Evolutionary conservation across 768 basidiomycete species (phyloP), one percentile per base, ranked within the genome.

Genomic region (Multifurca ochricompacta): DNA sequence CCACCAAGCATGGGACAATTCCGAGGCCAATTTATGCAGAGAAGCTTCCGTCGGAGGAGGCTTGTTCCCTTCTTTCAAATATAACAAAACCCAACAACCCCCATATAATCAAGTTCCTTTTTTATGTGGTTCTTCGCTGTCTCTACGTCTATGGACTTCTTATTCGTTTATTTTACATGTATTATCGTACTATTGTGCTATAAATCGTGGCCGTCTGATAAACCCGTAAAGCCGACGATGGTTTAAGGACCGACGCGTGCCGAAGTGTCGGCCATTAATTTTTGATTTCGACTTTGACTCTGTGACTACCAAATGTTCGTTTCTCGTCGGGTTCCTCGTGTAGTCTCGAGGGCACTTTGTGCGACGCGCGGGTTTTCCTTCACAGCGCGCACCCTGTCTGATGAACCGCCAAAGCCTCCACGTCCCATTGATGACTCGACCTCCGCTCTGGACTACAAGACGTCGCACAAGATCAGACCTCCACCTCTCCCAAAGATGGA

Each of bases 371-470:
- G 61, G 1, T 62, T 73, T 45, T 47, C 62, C 6, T 51, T 55
- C 19, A 57, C n/a, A 16, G 58, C 23, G 53, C 64, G 39, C 58
- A 61, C 45, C 31, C 44, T 53, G 3, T 50, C 63, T n/a, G 47
- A 56, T 35, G 45, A 50, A 0, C 75, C 75, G 23, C 85, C 87
- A 14, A 83, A 80, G 66, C 85, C 87, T 11, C 88, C 88, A 0
- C 82, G 76, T 48, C 75, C 90, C 4, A 87, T 94, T 55, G 85
- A 91, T 67, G 93, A 95, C 69, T 93, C 91, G 32, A 97, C 95
- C 0, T 93, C 91, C 18, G 95, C 95, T 10, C 74, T 95, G 62
- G 93, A 94, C 69, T 98, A 93, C 75, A 94, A 94, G 71, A 76
- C 74, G 31, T 67, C 77, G 7, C 88, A 91, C 57, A 76, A 77